Evolutionary conservation across 140 eudicot genomes (phyloP), one percentile per base, ranked within the genome.

Genomic region (Cichorium intybus): DNA sequence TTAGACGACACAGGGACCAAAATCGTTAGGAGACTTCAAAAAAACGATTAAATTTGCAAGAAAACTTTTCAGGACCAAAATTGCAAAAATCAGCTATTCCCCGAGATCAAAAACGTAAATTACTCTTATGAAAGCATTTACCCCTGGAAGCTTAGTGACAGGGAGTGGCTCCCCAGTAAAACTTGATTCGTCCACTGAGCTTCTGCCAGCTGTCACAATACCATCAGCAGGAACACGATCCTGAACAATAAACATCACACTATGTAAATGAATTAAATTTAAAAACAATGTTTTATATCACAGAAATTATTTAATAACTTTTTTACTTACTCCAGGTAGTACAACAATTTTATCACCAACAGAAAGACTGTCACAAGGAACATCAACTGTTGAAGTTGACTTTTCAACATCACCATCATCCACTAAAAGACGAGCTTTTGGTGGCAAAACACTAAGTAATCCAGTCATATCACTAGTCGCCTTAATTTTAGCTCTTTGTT

Each of bases 211-310:
- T 74, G 73, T 83, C 60, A 93, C 97, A 58, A 84, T 73, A 64
- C 99, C 99, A 86, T 93, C 99, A 68, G 97, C 99, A 47, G 99
- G 99, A 56, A 93, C 82, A 62, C 99, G 95, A 65, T 93, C 99
- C 99, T 93, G 75, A 59, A 72, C 43, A 61, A 50, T 57, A 27
- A 70, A 58, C 37, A 69, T 39, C 54, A 21, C 49, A 63, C 12
- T 66, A 18, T 46, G 77, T 54, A 24, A 47, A 46, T 56, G 8
- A 31, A 56, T 23, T 31, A 17, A 43, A 55, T 11, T 33, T 26
- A 8, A 10, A 10, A 62, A 41, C 39, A 46, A 20, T 18, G 15
- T 7, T 62, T 17, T 56, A 46, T 52, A 20, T 35, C 11, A 35
- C 15, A 35, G 14, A 35, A 3, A 35, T 35, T 35, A 35, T 8